These are phyloP conservation scores for Zygosaccharomyces lentus DNA, from an alignment of 805 yeast genomes.

Conservation along the genomic window DNA sequence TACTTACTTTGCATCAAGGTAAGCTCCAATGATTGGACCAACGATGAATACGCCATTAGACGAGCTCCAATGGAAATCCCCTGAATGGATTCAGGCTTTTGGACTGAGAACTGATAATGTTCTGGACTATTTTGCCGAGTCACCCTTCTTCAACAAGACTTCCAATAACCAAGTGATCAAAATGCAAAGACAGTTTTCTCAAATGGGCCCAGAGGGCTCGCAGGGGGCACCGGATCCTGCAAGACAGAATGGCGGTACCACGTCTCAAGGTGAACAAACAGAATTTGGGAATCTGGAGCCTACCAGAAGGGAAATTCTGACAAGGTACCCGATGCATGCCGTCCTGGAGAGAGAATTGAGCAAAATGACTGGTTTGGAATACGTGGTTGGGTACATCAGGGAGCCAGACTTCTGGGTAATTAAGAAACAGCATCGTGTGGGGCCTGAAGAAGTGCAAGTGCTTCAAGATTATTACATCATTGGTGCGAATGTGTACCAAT, in stretches of 20 bases:
- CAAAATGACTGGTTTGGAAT: slow-evolving; percentile 84
- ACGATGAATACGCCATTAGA: slow-evolving; percentile 46
- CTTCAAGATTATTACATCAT: slow-evolving; percentile 80
- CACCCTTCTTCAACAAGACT: slow-evolving; percentile 92
- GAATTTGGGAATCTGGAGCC: slow-evolving; percentile 25
- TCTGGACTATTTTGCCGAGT: slow-evolving; percentile 84
- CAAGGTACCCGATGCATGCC: slow-evolving; percentile 30
- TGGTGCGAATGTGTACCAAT: slow-evolving; percentile 89
- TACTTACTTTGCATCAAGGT: not conserved
- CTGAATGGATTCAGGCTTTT: slow-evolving; percentile 91
- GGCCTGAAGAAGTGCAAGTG: slow-evolving; percentile 39
- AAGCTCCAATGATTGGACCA: not conserved
- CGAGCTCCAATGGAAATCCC: slow-evolving; percentile 94
- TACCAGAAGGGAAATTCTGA: slow-evolving; percentile 22
- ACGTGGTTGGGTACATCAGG: slow-evolving; percentile 62
- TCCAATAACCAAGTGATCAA: slow-evolving; percentile 91
- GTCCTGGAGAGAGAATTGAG: slow-evolving; percentile 53
- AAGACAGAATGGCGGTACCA: slow-evolving; percentile 2
- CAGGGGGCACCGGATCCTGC: slow-evolving; percentile 3
- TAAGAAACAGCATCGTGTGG: slow-evolving; percentile 67
- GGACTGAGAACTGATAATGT: slow-evolving; percentile 88
- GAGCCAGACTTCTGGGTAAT: slow-evolving; percentile 95
- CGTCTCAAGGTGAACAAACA: slow-evolving; percentile 9
- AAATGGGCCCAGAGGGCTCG: slow-evolving; percentile 9
- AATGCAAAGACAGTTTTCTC: slow-evolving; percentile 84